Base-by-base conservation (phyloP, 805 yeast species). In the Brettanomyces sp. region DNA sequence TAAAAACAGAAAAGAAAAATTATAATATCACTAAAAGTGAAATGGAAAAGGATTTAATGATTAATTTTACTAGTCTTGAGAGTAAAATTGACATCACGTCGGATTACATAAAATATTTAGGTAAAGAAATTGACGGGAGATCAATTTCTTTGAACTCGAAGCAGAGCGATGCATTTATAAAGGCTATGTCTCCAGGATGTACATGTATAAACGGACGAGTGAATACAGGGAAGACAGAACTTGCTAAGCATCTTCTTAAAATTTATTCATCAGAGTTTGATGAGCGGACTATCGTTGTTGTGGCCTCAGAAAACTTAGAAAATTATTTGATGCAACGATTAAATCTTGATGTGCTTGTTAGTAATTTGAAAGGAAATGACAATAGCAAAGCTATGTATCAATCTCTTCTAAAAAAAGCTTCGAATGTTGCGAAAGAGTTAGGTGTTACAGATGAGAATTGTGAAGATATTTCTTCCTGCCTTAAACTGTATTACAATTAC, bases 381-480 rank as follows among this genome's bases (percentile, higher is more conserved):
- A 28, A 28, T 28, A 28, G 32, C 32, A 28, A 28, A 28, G 32
- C 9, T 5, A 28, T 42, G 28, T 52, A 58, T 11, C 3, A 9
- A 2, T 14, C 14, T 0, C 46, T 57, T 6, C 49, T 66, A 14
- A 33, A 28, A 5, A 42, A 53, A 30, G 70, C 66, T 33, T 64
- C 57, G 32, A 42, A 48, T 2, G 45, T 69, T 8, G 69, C 74
- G 0, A 43, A 45, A 1, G 40, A 50, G 3, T 34, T 69, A 28
- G 58, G 53, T 1, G 49, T 60, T 13, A 61, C 32, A 9, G 32
- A 28, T 28, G 5, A 6, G 5, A 28, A 5, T 5, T 28, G 32
- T 28, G 32, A 28, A 38, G 64, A 68, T 30, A 53, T 65, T 12
- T 63, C 59, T n/a, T 59, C 71, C 3, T 70, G 74, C 0, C 47